Evolutionary conservation across 495 filamentous ascomycete genomes (phyloP), one percentile per base, ranked within the genome.

Genomic region (Pseudoneurospora amorphoporcata): DNA sequence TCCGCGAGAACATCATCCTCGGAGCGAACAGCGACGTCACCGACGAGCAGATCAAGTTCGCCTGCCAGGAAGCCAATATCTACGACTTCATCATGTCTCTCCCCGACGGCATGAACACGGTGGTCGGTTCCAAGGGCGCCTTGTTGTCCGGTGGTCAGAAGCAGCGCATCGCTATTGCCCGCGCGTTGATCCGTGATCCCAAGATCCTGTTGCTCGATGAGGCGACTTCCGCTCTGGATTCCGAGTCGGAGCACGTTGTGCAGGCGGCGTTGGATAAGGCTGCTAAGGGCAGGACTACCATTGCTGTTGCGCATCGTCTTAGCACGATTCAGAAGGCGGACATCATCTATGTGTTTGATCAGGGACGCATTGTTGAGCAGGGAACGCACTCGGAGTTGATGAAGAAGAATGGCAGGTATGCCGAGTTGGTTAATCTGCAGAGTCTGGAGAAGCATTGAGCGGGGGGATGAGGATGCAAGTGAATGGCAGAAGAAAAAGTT

Each of bases 141-240:
- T 83, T 88, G 69, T 86, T 97, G 65, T 91, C 88, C 2, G 93
- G 93, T 14, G 93, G 93, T 0, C 93, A 97, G 81, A 90, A 90
- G 78, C 93, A 95, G 79, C 87, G 93, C 35, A 82, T 97, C 40
- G 88, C 91, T 1, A 92, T 97, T 70, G 93, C 93, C 5, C 86
- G 93, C 32, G 92, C 93, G 0, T 85, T 95, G 19, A 84, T 95
- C 9, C 89, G 93, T 23, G 86, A 89, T 41, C 93, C 93, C 19
- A 85, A 87, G 72, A 81, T 95, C 41, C 77, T 97, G 74, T 82
- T 97, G 43, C 86, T 97, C 14, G 93, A 97, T 77, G 93, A 97
- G 81, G 91, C 92, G 1, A 95, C 93, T 1, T 90, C 87, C 65
- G 90, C 89, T 32, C 82, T 95, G 41, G 93, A 97, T 75, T 89